phyloP scores from a whole-genome alignment of 164 flowering plant species.

The Amborella trichopoda region DNA sequence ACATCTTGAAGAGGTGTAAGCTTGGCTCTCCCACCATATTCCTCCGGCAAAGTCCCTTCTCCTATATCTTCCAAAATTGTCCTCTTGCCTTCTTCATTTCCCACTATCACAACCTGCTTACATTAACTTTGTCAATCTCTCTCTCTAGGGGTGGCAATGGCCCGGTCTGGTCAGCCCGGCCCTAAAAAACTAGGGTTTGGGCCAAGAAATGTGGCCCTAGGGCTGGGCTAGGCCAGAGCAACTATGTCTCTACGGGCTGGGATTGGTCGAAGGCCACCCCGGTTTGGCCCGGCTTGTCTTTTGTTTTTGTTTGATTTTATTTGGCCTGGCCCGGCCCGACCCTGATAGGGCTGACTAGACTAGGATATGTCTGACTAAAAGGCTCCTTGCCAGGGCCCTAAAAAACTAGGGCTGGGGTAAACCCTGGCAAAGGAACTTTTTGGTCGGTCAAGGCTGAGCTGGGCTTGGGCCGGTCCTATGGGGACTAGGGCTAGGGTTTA shows the following conservation, averaged over 20 bases:
- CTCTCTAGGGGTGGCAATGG: not conserved
- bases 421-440: no score
- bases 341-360: not conserved
- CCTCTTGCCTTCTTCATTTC: conserved; percentile 33
- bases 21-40: conserved; percentile 63
- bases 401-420: no score
- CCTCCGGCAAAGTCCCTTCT: conserved; percentile 53
- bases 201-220: no score
- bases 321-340: not conserved
- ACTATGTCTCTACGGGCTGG: not conserved
- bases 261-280: not conserved
- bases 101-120: conserved; percentile 62
- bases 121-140: not conserved
- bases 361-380: no score
- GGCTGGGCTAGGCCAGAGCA: not conserved
- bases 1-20: conserved; percentile 55
- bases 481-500: no score
- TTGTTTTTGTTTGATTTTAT: no score
- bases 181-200: no score
- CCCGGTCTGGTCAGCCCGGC: no score
- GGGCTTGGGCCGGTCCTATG: no score
- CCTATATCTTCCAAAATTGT: conserved; percentile 38
- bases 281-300: no score
- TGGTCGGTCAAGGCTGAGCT: no score
- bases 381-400: no score